phyloP scores from a whole-genome alignment of 148 eudicot genomes.

The Rhododendron vialii region DNA sequence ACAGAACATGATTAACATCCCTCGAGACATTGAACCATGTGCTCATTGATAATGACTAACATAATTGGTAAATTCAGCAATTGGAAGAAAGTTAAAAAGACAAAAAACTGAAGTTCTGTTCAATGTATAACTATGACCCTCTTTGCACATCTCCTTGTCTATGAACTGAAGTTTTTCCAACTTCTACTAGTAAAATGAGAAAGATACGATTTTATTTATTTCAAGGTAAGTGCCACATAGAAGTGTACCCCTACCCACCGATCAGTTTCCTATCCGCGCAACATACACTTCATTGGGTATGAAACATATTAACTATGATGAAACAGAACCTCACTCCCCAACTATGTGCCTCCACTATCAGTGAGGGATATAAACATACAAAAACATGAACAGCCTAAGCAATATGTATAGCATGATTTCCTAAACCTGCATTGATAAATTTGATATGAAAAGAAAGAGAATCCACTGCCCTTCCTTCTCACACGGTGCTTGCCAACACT shows the following conservation, averaged over 20 bases:
- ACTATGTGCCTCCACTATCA: neutral
- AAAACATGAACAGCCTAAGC: neutral
- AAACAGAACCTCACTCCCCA: neutral
- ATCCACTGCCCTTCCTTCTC: neutral
- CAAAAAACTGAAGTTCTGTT: neutral
- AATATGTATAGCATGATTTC: neutral
- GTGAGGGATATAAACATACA: neutral
- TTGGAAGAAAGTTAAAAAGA: neutral
- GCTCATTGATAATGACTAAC: neutral
- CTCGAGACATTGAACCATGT: neutral
- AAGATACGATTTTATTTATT: neutral
- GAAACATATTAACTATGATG: neutral
- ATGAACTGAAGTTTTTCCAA: neutral
- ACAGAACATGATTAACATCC: neutral
- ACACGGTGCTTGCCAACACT: neutral
- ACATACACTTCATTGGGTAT: neutral
- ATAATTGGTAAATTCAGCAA: neutral
- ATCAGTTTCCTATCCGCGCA: neutral
- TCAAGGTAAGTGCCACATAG: neutral
- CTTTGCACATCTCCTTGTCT: neutral
- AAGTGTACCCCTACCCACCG: neutral
- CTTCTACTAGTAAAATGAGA: neutral
- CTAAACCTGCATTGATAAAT: neutral
- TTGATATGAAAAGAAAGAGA: neutral
- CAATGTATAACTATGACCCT: neutral